Percentiles rank a stretch among this genome's conserved stretches.
Conservation (phyloP, 1,139 yeast species). For the Meyerozyma sp. region DNA sequence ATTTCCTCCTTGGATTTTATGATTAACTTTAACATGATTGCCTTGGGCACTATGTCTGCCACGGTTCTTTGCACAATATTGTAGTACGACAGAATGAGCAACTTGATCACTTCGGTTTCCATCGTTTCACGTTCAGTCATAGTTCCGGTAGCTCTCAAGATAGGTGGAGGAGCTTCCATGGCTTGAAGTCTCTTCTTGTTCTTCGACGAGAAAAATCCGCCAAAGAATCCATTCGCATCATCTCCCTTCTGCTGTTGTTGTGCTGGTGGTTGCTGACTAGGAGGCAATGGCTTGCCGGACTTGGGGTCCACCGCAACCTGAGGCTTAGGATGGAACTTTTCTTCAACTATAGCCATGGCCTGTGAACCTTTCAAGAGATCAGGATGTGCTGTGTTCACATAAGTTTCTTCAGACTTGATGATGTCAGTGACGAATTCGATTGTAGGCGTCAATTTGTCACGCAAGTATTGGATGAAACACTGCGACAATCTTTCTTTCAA, state of each 20-base stretch:
- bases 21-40: slow-evolving; percentile 88
- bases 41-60: slow-evolving; percentile 91
- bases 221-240: slow-evolving; percentile 73
- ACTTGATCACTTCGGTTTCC: slow-evolving; percentile 95
- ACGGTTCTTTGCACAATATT: slow-evolving; percentile 91
- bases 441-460: slow-evolving; percentile 79
- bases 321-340: slow-evolving; percentile 77
- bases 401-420: slow-evolving; percentile 82
- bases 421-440: slow-evolving; percentile 79
- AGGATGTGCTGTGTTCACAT: slow-evolving; percentile 96
- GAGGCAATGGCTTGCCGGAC: slow-evolving; percentile 73
- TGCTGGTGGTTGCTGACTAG: slow-evolving; percentile 35
- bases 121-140: slow-evolving; percentile 93
- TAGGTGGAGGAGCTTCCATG: slow-evolving; percentile 97
- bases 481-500: slow-evolving; percentile 82
- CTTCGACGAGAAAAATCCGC: slow-evolving; percentile 89
- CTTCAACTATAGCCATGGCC: slow-evolving; percentile 93
- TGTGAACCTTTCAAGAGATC: slow-evolving; percentile 91
- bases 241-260: slow-evolving; percentile 19
- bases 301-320: slow-evolving; percentile 87
- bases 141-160: slow-evolving; percentile 88
- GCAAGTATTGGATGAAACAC: slow-evolving; percentile 72
- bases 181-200: slow-evolving; percentile 92
- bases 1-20: slow-evolving; percentile 79
- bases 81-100: slow-evolving; percentile 84